phyloP scores from a whole-genome alignment of 768 basidiomycete species.

The Tricholoma furcatifolium region DNA sequence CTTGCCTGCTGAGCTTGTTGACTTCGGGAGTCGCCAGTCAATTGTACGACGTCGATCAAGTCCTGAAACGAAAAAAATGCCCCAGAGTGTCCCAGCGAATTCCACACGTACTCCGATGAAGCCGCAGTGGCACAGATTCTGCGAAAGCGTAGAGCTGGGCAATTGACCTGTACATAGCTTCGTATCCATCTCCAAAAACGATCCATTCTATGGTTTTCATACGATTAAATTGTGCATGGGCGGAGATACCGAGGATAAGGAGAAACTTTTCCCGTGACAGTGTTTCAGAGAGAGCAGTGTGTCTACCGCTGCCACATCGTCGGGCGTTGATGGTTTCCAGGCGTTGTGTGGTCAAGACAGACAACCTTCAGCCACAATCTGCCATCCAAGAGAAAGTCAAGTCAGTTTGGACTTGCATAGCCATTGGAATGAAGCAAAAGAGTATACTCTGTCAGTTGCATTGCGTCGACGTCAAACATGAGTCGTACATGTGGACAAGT shows the following conservation, averaged over 20 bases:
- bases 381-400: not conserved
- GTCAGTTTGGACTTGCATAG: not conserved
- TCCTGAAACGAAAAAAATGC: not conserved
- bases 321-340: constrained; percentile 2
- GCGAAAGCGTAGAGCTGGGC: too few species aligned
- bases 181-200: not conserved
- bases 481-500: not conserved
- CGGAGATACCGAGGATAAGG: constrained; percentile 10
- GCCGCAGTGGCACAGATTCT: not conserved
- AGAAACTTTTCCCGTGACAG: not conserved
- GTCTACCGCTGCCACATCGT: not conserved
- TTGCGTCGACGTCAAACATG: not conserved
- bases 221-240: not conserved
- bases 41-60: not conserved
- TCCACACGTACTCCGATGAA: not conserved
- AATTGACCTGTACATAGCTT: not conserved
- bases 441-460: too few species aligned
- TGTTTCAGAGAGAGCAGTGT: not conserved
- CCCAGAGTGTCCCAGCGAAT: not conserved
- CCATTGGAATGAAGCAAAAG: not conserved
- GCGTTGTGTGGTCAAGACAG: not conserved
- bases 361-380: not conserved
- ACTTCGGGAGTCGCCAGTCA: not conserved
- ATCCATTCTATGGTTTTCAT: not conserved
- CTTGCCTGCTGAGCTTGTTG: not conserved